phyloP scores from a whole-genome alignment of 257 asterid species.

The Salvia rosmarinus region DNA sequence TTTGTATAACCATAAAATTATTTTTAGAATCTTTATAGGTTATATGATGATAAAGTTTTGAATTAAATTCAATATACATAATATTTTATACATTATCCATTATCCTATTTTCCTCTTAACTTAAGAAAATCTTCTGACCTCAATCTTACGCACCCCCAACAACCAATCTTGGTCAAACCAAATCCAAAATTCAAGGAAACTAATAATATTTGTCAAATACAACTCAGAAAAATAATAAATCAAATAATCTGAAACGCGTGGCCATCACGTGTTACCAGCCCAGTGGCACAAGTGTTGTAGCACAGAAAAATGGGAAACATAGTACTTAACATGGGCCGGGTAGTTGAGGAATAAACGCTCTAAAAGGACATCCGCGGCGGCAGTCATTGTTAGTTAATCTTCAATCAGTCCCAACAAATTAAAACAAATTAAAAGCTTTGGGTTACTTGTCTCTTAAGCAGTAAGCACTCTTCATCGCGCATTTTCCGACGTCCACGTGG shows the following conservation, averaged over 20 bases:
- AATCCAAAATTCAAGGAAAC: slow-evolving; percentile 8
- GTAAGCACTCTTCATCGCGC: slow-evolving; percentile 16
- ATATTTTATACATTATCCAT: background rate
- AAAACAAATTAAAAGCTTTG: too few relatives aligned
- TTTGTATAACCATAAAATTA: too few relatives aligned
- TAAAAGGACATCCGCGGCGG: background rate
- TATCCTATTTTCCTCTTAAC: background rate
- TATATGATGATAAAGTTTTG: too few relatives aligned
- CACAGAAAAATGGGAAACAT: background rate
- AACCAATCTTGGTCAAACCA: background rate
- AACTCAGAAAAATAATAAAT: background rate
- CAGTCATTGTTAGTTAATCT: slow-evolving; percentile 41
- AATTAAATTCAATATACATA: too few relatives aligned
- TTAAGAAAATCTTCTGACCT: background rate
- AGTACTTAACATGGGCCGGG: background rate
- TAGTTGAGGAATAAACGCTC: slow-evolving; percentile 33
- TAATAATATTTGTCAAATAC: background rate
- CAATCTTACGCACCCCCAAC: slow-evolving; percentile 13
- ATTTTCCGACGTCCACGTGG: slow-evolving; percentile 33
- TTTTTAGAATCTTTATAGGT: too few relatives aligned
- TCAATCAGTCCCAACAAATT: slow-evolving; percentile 27
- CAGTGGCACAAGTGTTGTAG: slow-evolving; percentile 33
- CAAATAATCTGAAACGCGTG: slow-evolving; percentile 22
- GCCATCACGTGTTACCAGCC: slow-evolving; percentile 23
- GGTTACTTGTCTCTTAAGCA: slow-evolving; percentile 26